Percentiles rank a stretch among this genome's conserved stretches.
phyloP scores from a whole-genome alignment of 2,329 filamentous ascomycete species.

The Pseudocercospora vitis region DNA sequence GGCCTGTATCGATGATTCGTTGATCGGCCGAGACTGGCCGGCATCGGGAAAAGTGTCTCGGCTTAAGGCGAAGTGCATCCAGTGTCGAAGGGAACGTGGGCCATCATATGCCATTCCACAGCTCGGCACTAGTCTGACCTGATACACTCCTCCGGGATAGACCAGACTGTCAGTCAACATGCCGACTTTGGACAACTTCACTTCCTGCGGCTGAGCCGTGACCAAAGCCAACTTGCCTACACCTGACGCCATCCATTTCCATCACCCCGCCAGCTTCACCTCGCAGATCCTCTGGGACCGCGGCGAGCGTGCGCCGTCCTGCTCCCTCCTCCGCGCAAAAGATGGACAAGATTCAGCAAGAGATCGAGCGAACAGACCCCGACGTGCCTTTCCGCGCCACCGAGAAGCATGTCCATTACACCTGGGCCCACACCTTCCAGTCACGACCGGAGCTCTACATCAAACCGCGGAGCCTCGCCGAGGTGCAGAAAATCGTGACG shows the following conservation, averaged over 20 bases:
- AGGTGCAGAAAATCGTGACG: conserved; percentile 79
- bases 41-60: neutral
- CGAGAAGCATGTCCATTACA: conserved; percentile 74
- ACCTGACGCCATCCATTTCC: neutral
- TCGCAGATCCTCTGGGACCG: no score
- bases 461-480: conserved; percentile 72
- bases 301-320: neutral
- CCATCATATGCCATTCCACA: conserved; percentile 1
- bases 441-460: conserved; percentile 89
- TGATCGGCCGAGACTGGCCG: no score
- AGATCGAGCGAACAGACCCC: conserved; percentile 60
- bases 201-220: conserved; percentile 10
- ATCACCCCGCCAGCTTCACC: neutral
- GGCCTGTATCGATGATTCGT: no score
- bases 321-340: conserved; percentile 1
- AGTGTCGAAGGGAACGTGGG: neutral
- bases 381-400: conserved; percentile 74
- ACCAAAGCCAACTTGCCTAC: neutral
- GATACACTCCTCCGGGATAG: neutral
- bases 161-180: conserved; percentile 8
- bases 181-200: conserved; percentile 7
- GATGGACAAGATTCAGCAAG: conserved; percentile 34
- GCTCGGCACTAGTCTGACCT: conserved; percentile 2
- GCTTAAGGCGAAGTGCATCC: conserved; percentile 2
- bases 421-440: conserved; percentile 92